A percentile compares a stretch with the other conserved stretches of the same genome.
Evolutionary conservation across 768 basidiomycete species (phyloP).

Genomic region (Tylopilus balloui): DNA sequence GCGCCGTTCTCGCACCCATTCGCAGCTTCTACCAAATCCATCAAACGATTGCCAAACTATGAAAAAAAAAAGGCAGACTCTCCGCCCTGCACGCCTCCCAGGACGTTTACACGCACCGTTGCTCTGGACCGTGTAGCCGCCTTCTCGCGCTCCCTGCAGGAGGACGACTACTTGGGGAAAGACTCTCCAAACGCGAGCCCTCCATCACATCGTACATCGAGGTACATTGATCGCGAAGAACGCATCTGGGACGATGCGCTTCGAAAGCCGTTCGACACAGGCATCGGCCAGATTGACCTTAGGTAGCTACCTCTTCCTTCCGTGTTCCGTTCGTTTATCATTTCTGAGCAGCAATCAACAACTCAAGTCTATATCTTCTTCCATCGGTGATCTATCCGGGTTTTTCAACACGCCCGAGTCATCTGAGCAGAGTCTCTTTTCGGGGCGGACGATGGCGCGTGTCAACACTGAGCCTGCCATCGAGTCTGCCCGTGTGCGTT

Average conservation of each 20-base stretch:
- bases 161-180: slow-evolving; percentile 21
- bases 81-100: slow-evolving; percentile 21
- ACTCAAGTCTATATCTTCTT: slow-evolving; percentile 47
- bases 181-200: slow-evolving; percentile 10
- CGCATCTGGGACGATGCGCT: slow-evolving; percentile 48
- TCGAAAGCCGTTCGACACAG: slow-evolving; percentile 41
- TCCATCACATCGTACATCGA: slow-evolving; percentile 9
- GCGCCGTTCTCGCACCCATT: slow-evolving; percentile 42
- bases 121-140: slow-evolving; percentile 12
- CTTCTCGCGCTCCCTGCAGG: slow-evolving; percentile 23
- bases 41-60: slow-evolving; percentile 39
- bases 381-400: slow-evolving; percentile 41
- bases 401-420: slow-evolving; percentile 42
- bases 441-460: slow-evolving; percentile 31
- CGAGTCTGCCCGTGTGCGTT: slow-evolving; percentile 19
- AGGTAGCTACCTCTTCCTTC: slow-evolving; percentile 37
- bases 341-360: slow-evolving; percentile 31
- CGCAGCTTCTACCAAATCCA: slow-evolving; percentile 53
- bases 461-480: slow-evolving; percentile 33
- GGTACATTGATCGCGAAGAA: slow-evolving; percentile 30
- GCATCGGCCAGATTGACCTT: slow-evolving; percentile 49
- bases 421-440: slow-evolving; percentile 28
- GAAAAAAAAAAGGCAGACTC: slow-evolving; percentile 38
- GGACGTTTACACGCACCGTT: slow-evolving; percentile 13
- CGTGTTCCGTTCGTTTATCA: slow-evolving; percentile 10